Evolutionary conservation across 1,139 yeast species (phyloP).

Genomic region (Yamadazyma mexicana): DNA sequence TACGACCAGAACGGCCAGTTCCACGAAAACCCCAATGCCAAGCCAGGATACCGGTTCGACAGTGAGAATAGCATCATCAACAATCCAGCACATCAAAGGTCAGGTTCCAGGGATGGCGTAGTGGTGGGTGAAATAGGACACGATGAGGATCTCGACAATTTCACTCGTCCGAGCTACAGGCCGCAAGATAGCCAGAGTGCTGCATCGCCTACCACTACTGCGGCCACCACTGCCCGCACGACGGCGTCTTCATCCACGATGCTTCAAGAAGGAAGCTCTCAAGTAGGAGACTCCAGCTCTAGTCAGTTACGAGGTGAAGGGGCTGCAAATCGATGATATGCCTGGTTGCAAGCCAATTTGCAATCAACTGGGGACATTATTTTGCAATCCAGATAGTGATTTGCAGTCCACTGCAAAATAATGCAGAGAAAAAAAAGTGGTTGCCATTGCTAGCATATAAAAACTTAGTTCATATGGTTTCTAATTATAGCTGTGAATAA

Average conservation of each 20-base stretch:
- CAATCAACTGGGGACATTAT: too few species aligned
- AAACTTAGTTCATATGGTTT: too few species aligned
- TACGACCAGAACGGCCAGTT: slow-evolving; percentile 70
- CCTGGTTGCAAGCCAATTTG: too few species aligned
- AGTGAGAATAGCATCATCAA: slow-evolving; percentile 1
- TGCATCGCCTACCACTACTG: background rate
- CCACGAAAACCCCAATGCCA: slow-evolving; percentile 37
- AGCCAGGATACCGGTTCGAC: slow-evolving; percentile 10
- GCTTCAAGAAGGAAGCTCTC: too few species aligned
- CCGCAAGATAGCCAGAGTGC: background rate
- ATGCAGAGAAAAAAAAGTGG: too few species aligned
- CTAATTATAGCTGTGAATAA: too few species aligned
- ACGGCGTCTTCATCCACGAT: background rate
- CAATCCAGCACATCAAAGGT: slow-evolving; percentile 21
- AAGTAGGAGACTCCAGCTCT: too few species aligned
- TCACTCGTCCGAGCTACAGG: slow-evolving; percentile 1
- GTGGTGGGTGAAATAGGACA: slow-evolving; percentile 8
- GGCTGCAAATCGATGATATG: too few species aligned
- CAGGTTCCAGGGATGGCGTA: slow-evolving; percentile 16
- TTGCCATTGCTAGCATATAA: too few species aligned
- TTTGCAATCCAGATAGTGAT: too few species aligned
- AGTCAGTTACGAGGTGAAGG: too few species aligned
- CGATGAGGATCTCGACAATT: slow-evolving; percentile 7
- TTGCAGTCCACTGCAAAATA: too few species aligned
- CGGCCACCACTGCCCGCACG: background rate